Base-by-base conservation (phyloP, 352 stramenopile genomes). In the Pythium sukuiense region DNA sequence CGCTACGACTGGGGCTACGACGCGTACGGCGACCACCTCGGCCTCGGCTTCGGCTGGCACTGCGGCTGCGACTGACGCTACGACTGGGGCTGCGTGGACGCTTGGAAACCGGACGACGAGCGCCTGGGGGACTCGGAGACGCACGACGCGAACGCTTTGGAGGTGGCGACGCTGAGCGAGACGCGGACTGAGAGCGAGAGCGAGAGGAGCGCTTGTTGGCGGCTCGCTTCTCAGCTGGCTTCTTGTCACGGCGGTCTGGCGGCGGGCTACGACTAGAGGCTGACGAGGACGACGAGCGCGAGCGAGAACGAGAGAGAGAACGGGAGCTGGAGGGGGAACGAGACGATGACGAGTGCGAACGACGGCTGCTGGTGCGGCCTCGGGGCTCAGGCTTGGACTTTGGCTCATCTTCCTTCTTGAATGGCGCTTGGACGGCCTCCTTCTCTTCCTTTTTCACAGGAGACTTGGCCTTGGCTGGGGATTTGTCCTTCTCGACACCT, bases 221-320 rank as follows among this genome's bases (percentile, higher is more conserved):
- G 26, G 30, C 20, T 39, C 4, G 13, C 18, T 11, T 61, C n/a
- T 35, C 1, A 11, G 29, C 18, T 18, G 13, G 24, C 4, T 11
- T 27, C 29, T 60, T 55, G 45, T 27, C 27, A 16, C 56, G 48
- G 14, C 57, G 55, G 41, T 57, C 32, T 11, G 43, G 63, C 16
- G 56, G 56, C 7, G 56, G 64, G 56, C 72, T 69, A 26, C 70
- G 59, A 24, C 63, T 69, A 1, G 63, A 70, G 14, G 53, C 67
- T 16, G 69, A 77, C 9, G 67, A 69, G 46, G 56, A 71, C 2
- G 67, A 72, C 6, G 75, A 73, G 3, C 69, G 65, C 0, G 67
- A 80, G 16, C 65, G 50, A 39, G 77, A 86, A 26, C 71, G 67
- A 0, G 77, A 88, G 30, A 66, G 60, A 24, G 74, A 77, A 13